Evolutionary conservation across 768 basidiomycete species (phyloP).

Genomic region (Mycena chlorophos): DNA sequence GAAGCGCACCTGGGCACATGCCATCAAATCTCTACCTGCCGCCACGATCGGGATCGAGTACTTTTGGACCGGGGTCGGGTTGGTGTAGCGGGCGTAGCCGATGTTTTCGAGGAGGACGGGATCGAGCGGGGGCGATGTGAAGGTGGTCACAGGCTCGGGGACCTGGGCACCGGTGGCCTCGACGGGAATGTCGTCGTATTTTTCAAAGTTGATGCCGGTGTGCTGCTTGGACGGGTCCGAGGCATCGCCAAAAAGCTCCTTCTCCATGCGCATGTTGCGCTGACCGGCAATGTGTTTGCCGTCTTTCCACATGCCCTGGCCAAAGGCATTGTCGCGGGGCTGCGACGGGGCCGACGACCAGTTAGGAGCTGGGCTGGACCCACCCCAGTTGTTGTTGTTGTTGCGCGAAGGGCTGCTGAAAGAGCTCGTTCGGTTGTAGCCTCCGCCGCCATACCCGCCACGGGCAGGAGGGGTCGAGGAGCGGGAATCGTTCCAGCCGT

Average conservation of each 20-base stretch:
- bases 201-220: conserved; percentile 99
- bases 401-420: conserved; percentile 40
- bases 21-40: conserved; percentile 86
- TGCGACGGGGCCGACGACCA: conserved; percentile 43
- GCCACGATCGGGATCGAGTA: conserved; percentile 99
- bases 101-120: conserved; percentile 96
- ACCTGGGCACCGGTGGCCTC: conserved; percentile 97
- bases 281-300: conserved; percentile 83
- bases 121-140: conserved; percentile 88
- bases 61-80: conserved; percentile 98
- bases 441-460: conserved; percentile 47
- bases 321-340: conserved; percentile 55
- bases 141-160: conserved; percentile 89
- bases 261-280: conserved; percentile 87
- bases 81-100: conserved; percentile 85
- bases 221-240: conserved; percentile 85
- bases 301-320: conserved; percentile 84
- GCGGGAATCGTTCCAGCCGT: conserved; percentile 76
- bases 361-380: conserved; percentile 33
- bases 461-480: conserved; percentile 61
- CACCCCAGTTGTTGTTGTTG: conserved; percentile 46
- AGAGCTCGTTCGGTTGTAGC: conserved; percentile 39
- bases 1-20: conserved; percentile 78
- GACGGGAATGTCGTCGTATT: conserved; percentile 99
- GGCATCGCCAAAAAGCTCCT: conserved; percentile 91